Percentiles rank a stretch among this genome's conserved stretches.
These are phyloP conservation scores for Yarrowia galli DNA, from an alignment of 1,139 yeast species.

Conservation along the genomic window DNA sequence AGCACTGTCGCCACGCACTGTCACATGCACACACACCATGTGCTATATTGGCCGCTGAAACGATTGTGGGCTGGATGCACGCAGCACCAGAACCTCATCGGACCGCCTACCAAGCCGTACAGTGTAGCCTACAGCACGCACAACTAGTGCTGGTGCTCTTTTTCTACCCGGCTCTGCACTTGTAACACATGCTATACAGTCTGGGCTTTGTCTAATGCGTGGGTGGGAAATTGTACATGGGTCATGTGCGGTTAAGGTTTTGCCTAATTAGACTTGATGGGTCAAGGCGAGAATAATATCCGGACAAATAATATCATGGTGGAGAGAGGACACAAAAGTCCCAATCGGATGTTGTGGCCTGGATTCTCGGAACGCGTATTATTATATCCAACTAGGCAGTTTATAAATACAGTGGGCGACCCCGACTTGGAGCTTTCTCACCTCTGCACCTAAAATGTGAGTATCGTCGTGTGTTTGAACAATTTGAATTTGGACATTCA, in stretches of 20 bases:
- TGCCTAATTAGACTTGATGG: not conserved
- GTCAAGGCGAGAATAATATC: conserved; percentile 1
- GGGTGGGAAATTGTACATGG: conserved; percentile 32
- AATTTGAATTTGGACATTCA: conserved; percentile 26
- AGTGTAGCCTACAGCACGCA: not conserved
- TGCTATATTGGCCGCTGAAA: conserved; percentile 6
- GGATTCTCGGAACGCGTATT: not conserved
- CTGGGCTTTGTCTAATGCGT: conserved; percentile 11
- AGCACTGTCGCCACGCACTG: not conserved
- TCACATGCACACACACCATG: conserved; percentile 9
- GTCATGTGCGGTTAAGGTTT: conserved; percentile 16
- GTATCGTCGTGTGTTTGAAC: conserved; percentile 7
- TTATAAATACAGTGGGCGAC: not conserved
- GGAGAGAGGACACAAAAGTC: not conserved
- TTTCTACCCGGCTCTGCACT: not conserved
- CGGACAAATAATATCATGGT: conserved; percentile 4
- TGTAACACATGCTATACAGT: conserved; percentile 12
- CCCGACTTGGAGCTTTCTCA: not conserved
- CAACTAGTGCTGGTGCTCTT: not conserved
- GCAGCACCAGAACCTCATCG: not conserved
- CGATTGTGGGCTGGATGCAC: not conserved
- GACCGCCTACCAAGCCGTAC: not conserved
- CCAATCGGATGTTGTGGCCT: not conserved
- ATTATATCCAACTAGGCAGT: conserved; percentile 2
- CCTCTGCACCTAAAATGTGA: conserved; percentile 8